phyloP scores from a whole-genome alignment of 257 asterid species.

The Schizonepeta tenuifolia region DNA sequence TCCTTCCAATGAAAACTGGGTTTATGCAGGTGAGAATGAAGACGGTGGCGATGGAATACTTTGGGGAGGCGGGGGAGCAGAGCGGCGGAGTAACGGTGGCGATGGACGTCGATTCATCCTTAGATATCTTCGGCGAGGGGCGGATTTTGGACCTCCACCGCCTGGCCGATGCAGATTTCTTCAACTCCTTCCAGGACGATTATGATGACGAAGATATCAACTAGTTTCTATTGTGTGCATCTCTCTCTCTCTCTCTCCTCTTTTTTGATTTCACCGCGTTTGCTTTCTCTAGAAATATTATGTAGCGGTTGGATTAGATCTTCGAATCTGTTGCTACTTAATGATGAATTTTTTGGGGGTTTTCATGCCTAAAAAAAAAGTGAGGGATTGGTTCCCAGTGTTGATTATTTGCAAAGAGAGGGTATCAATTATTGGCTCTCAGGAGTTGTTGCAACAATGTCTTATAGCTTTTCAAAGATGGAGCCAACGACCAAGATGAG shows the following conservation, averaged over 20 bases:
- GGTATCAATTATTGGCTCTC: no score
- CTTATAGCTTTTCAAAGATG: no score
- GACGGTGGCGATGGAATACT: constrained; percentile 55
- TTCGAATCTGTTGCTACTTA: neutral
- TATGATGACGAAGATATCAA: constrained; percentile 59
- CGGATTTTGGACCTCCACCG: constrained; percentile 54
- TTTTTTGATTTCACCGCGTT: neutral
- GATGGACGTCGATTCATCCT: constrained; percentile 62
- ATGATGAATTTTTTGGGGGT: neutral
- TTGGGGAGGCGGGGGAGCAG: constrained; percentile 57
- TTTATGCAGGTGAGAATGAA: no score
- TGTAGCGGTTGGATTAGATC: constrained; percentile 17
- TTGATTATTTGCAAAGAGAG: no score
- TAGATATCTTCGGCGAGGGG: constrained; percentile 60
- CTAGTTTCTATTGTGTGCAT: constrained; percentile 28
- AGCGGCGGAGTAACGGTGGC: constrained; percentile 57
- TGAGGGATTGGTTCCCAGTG: no score
- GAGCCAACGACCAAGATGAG: no score
- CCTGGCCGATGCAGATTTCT: constrained; percentile 49
- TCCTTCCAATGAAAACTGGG: no score
- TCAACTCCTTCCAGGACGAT: constrained; percentile 55
- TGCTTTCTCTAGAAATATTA: constrained; percentile 11
- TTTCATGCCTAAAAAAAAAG: no score
- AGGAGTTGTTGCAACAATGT: no score
- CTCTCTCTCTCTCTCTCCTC: neutral